These are phyloP conservation scores for Plasmopara viticola DNA, from an alignment of 352 stramenopile species.

Conservation along the genomic window DNA sequence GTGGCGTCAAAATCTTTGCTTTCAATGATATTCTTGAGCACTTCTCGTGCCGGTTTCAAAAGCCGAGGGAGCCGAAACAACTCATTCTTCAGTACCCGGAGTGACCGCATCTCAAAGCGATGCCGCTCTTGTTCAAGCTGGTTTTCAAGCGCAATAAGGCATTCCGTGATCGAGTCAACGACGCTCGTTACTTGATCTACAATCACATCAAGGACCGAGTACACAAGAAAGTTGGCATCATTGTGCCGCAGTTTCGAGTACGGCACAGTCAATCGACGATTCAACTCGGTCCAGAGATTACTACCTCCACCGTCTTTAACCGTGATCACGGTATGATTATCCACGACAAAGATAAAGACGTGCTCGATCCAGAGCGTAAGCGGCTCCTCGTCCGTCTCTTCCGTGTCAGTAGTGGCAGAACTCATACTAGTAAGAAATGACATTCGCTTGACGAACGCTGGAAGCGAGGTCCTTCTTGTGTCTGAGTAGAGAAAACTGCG, in stretches of 20 bases:
- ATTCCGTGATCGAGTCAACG: conserved; percentile 72
- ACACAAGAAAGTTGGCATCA: conserved; percentile 82
- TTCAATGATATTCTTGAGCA: conserved; percentile 81
- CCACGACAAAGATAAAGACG: conserved; percentile 77
- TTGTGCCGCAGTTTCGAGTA: conserved; percentile 89
- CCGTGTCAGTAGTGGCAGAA: conserved; percentile 11
- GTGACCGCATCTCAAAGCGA: conserved; percentile 59
- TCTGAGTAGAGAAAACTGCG: conserved; percentile 21
- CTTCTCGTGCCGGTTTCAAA: conserved; percentile 74
- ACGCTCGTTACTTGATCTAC: conserved; percentile 78
- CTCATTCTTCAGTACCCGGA: conserved; percentile 75
- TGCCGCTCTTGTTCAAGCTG: conserved; percentile 60
- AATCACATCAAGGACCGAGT: conserved; percentile 82
- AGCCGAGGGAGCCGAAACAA: conserved; percentile 67
- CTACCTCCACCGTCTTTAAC: conserved; percentile 64
- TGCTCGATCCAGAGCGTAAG: conserved; percentile 80
- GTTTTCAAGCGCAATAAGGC: conserved; percentile 69
- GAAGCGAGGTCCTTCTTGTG: conserved; percentile 16
- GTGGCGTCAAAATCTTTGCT: conserved; percentile 75
- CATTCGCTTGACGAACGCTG: conserved; percentile 35
- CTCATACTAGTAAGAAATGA: conserved; percentile 21
- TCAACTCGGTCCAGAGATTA: conserved; percentile 72
- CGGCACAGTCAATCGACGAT: conserved; percentile 58
- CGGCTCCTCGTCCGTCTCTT: conserved; percentile 46
- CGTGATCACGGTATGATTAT: conserved; percentile 80